Evolutionary conservation across 2,329 filamentous ascomycete species (phyloP), one percentile per base, ranked within the genome.

Genomic region (Penicillium sclerotigenum): DNA sequence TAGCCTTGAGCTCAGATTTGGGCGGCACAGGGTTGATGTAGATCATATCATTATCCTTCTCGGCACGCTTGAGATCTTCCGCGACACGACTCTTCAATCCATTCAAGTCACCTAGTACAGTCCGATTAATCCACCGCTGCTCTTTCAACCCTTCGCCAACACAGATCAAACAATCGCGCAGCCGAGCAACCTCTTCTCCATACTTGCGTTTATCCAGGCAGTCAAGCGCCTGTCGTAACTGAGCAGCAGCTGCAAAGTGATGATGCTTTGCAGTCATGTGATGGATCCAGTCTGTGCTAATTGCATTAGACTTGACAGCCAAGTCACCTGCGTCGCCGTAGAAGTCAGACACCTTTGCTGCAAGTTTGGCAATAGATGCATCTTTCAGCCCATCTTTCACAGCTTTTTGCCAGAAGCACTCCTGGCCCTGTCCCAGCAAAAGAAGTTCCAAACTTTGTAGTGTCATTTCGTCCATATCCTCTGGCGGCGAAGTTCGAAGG

Each of bases 401-500:
- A 0, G 94, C 93, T 72, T 96, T 97, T 65, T 94, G 89, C 94
- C 94, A 99, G 74, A 94, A 97, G 71, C 92, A 97, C 76, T 99
- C 94, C 70, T 99, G 94, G 28, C 89, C 92, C 71, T 99, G 91
- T 1, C 92, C 93, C 10, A 99, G 81, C 71, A 96, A 85, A 29
- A 99, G 81, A 71, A 93, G 85, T 64, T 89, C 84, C 43, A 97
- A 77, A 50, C 90, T 90, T 66, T 93, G 89, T 46, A 99, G 80
- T 0, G 92, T 97, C 68, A 89, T 83, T 48, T 85, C 82, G 66
- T 99, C 94, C 91, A 99, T 96, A 70, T 99, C 94, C 70, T 97
- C 94, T 1, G 94, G 92, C 0, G 92, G 90, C 14, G 88, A 85
- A 2, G 89, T 83, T 56, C 91, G 87, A 66, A 97, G 79, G 65